Evolutionary conservation across 78 protist genomes (phyloP).

Genomic region (Creolimax fragrantissima): DNA sequence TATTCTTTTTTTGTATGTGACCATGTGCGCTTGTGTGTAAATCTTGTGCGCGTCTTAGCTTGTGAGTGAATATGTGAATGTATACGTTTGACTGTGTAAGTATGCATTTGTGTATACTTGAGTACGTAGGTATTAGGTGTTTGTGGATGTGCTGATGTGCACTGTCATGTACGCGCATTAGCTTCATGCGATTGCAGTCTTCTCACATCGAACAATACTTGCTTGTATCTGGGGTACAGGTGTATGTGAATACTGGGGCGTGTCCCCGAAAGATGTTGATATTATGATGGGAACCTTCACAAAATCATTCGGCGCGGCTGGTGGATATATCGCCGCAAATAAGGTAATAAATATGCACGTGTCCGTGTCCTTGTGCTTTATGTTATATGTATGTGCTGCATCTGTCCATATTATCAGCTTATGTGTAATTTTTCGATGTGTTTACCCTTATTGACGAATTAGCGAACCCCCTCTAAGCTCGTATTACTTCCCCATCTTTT

Average conservation of each 20-base stretch:
- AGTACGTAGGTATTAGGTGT: not conserved
- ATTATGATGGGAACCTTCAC: constrained; percentile 99
- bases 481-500: too few relatives aligned
- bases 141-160: not conserved
- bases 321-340: constrained; percentile 87
- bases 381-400: too few relatives aligned
- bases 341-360: not conserved
- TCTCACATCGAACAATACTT: too few relatives aligned
- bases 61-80: not conserved
- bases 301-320: constrained; percentile 90
- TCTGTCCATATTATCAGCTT: too few relatives aligned
- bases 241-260: constrained; percentile 17
- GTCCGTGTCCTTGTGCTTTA: too few relatives aligned
- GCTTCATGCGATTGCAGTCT: too few relatives aligned
- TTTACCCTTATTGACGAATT: too few relatives aligned
- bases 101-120: not conserved
- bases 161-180: not conserved
- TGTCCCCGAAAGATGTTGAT: constrained; percentile 78
- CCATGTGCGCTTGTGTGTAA: not conserved
- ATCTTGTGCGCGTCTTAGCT: not conserved
- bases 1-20: constrained; percentile 91
- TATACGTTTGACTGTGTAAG: not conserved
- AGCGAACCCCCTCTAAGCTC: too few relatives aligned
- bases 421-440: too few relatives aligned
- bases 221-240: too few relatives aligned